A percentile compares a stretch with the other conserved stretches of the same genome.
phyloP scores from a whole-genome alignment of 257 asterid species.

The Solanum acaule region DNA sequence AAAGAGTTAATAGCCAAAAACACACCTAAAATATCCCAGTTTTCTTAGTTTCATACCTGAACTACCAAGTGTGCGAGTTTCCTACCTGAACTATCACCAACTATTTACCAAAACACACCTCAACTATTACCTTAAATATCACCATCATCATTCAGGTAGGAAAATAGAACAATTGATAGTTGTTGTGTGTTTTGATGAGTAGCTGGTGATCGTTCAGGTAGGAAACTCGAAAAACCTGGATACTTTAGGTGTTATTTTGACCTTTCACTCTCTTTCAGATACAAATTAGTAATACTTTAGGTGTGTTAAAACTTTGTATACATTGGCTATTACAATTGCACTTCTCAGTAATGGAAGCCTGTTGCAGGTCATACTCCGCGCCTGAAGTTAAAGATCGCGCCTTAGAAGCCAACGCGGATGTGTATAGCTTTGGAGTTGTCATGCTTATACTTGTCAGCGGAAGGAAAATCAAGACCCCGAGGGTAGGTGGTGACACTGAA shows the following conservation, averaged over 20 bases:
- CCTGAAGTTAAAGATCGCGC: background rate
- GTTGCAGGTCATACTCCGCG: background rate
- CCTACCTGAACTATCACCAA: background rate
- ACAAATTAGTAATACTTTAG: background rate
- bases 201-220: background rate
- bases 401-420: background rate
- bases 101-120: background rate
- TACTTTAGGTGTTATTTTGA: background rate
- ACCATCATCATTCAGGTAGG: background rate
- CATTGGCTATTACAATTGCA: background rate
- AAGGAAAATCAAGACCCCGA: background rate
- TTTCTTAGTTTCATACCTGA: background rate
- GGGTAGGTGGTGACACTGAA: background rate
- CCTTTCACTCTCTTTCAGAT: background rate
- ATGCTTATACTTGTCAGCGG: background rate
- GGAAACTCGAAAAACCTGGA: background rate
- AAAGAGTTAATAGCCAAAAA: background rate
- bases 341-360: background rate
- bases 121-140: background rate
- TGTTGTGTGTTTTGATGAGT: background rate
- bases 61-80: background rate
- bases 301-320: background rate
- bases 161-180: background rate
- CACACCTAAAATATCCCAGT: background rate
- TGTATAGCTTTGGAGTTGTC: conserved; percentile 3